phyloP scores from a whole-genome alignment of 2,329 filamentous ascomycete species.

The Colletotrichum chrysophilum region DNA sequence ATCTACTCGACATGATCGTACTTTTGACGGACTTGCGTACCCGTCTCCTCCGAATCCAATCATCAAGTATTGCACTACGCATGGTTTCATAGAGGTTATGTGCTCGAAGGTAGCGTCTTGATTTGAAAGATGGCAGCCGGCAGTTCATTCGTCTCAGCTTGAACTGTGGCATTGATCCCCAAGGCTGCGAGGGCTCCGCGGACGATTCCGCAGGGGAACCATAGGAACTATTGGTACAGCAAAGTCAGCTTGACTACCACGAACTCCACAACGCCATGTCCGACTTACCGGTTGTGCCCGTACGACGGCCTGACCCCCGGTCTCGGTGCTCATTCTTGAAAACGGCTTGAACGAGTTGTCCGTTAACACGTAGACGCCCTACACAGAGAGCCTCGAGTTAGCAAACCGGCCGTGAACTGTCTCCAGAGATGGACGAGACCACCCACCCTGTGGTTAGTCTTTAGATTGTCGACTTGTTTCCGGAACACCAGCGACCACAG shows the following conservation, averaged over 20 bases:
- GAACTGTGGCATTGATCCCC: slow-evolving; percentile 89
- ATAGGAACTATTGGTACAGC: slow-evolving; percentile 74
- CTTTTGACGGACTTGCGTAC: neutral
- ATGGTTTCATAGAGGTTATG: slow-evolving; percentile 42
- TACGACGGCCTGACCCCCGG: slow-evolving; percentile 73
- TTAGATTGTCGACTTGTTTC: slow-evolving; percentile 98
- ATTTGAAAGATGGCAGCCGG: slow-evolving; percentile 95
- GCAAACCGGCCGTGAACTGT: neutral
- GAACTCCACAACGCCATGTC: neutral
- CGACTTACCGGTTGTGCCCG: slow-evolving; percentile 78
- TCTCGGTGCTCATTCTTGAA: slow-evolving; percentile 84
- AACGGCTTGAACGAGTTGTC: slow-evolving; percentile 92
- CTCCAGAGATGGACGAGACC: neutral
- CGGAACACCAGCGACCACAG: slow-evolving; percentile 93
- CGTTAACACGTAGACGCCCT: slow-evolving; percentile 95
- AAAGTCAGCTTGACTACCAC: neutral
- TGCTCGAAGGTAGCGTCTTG: slow-evolving; percentile 76
- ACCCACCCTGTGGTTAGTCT: slow-evolving; percentile 89
- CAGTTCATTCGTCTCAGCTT: slow-evolving; percentile 87
- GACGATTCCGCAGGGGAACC: slow-evolving; percentile 93
- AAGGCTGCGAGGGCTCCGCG: slow-evolving; percentile 90
- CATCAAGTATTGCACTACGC: neutral
- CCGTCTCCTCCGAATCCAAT: neutral
- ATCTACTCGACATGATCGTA: neutral
- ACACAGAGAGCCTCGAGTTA: neutral